Percentiles rank a stretch among this genome's conserved stretches.
Evolutionary conservation across 495 filamentous ascomycete species (phyloP).

Genomic region (Penicillium waksmanii): DNA sequence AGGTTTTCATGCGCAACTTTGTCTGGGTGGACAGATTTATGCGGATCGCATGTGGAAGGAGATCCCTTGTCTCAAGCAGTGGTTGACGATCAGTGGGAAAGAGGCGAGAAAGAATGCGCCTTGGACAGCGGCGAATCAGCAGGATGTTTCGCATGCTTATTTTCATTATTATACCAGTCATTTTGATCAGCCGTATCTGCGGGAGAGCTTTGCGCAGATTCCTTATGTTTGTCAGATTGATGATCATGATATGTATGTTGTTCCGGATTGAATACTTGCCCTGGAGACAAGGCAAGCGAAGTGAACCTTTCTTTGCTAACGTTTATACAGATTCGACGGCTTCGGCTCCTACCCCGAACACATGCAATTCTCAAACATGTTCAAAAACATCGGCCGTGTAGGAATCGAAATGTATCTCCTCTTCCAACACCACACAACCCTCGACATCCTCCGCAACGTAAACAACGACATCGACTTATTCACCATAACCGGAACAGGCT

Average conservation of each 20-base stretch:
- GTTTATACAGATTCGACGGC: slow-evolving; percentile 78
- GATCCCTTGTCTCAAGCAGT: slow-evolving; percentile 87
- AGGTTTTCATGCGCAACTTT: slow-evolving; percentile 92
- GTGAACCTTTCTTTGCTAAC: neutral
- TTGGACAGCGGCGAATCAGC: slow-evolving; percentile 93
- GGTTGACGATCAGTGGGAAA: slow-evolving; percentile 86
- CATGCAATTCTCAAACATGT: slow-evolving; percentile 96
- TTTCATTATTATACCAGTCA: slow-evolving; percentile 99
- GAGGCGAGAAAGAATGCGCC: slow-evolving; percentile 86
- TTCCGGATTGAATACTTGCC: no score
- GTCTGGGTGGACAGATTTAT: slow-evolving; percentile 93
- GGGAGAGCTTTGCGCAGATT: slow-evolving; percentile 96
- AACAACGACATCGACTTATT: slow-evolving; percentile 88
- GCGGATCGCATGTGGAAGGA: slow-evolving; percentile 97
- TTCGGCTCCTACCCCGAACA: slow-evolving; percentile 97
- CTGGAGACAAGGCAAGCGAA: no score
- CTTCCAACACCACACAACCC: slow-evolving; percentile 96
- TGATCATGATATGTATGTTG: slow-evolving; percentile 96
- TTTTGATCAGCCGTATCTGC: slow-evolving; percentile 91
- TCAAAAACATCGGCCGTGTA: slow-evolving; percentile 96
- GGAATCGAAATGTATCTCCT: slow-evolving; percentile 99
- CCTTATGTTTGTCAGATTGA: slow-evolving; percentile 91
- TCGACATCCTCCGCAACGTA: slow-evolving; percentile 88
- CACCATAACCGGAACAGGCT: slow-evolving; percentile 94
- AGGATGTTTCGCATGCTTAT: slow-evolving; percentile 93